A percentile compares a stretch with the other conserved stretches of the same genome.
Evolutionary conservation across 1,139 yeast genomes (phyloP).

Genomic region (Pneumocystis jirovecii): DNA sequence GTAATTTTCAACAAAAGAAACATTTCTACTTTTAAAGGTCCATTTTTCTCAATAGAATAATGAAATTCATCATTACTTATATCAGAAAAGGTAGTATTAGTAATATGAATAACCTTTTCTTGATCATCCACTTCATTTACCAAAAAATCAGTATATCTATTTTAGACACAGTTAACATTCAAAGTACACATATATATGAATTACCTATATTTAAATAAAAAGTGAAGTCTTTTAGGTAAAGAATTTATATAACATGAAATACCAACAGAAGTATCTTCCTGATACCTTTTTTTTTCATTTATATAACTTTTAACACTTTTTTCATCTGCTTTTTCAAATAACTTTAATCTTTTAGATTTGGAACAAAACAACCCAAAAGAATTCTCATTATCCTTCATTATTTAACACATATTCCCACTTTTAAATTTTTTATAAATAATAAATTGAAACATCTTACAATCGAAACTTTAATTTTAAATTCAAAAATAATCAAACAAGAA

Average conservation of each 20-base stretch:
- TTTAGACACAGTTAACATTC: slow-evolving; percentile 1
- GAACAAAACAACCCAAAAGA: neutral
- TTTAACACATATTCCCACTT: neutral
- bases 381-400: neutral
- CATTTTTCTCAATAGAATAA: slow-evolving; percentile 6
- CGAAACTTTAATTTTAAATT: neutral
- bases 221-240: neutral
- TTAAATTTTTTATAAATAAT: neutral
- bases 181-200: neutral
- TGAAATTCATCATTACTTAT: neutral
- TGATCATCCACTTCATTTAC: slow-evolving; percentile 68
- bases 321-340: neutral
- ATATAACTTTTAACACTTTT: neutral
- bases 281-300: neutral
- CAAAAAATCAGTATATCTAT: slow-evolving; percentile 75
- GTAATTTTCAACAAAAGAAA: neutral
- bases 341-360: neutral
- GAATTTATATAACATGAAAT: neutral
- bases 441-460: neutral
- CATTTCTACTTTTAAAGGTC: neutral
- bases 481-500: neutral
- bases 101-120: slow-evolving; percentile 59
- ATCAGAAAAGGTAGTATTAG: slow-evolving; percentile 31
- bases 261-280: neutral
- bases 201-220: neutral